Evolutionary conservation across 768 basidiomycete species (phyloP), one percentile per base, ranked within the genome.

Genomic region (Trametes gibbosa): DNA sequence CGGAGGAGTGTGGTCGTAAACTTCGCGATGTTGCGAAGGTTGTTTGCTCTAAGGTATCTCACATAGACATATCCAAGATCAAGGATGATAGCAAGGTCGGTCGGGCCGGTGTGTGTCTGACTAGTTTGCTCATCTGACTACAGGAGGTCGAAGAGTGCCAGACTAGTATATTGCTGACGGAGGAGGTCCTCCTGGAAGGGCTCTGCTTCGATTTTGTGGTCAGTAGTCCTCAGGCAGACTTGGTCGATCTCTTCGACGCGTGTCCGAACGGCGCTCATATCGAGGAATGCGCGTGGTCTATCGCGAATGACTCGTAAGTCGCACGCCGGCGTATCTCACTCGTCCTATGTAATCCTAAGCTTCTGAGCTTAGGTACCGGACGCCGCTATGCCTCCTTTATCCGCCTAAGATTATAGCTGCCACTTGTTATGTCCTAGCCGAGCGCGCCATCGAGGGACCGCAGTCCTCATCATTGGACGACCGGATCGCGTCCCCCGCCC

Each of bases 201-300:
- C 77, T 94, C 5, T 93, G 90, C 74, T 94, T 94, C 67, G 92
- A 94, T 70, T 89, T 92, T 68, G 81, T 86, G 34, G 84, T 91
- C 10, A 81, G 82, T 56, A 91, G 84, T 65, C 89, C 90, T 17
- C 92, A 94, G 64, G 82, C 83, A 29, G 81, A 87, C 51, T 76
- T 94, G 29, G 83, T 89, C 43, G 86, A 91, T 61, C 75, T 92
- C 12, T 87, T 91, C 66, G 82, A 86, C 56, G 74, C 78, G 9
- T 72, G 80, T 43, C 78, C 79, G 61, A 76, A 78, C 42, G 79
- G 78, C 35, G 53, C 68, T 19, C 71, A 76, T 34, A 70, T 87
- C 35, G 84, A 89, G 70, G 90, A 92, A 67, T 86, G 83, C 67
- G 85, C 90, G 13, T 94, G 91, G 92, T 90, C 89, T 61, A 77